These are phyloP conservation scores for Trichoderma harzianum DNA, from an alignment of 2,329 filamentous ascomycete species.

Conservation along the genomic window DNA sequence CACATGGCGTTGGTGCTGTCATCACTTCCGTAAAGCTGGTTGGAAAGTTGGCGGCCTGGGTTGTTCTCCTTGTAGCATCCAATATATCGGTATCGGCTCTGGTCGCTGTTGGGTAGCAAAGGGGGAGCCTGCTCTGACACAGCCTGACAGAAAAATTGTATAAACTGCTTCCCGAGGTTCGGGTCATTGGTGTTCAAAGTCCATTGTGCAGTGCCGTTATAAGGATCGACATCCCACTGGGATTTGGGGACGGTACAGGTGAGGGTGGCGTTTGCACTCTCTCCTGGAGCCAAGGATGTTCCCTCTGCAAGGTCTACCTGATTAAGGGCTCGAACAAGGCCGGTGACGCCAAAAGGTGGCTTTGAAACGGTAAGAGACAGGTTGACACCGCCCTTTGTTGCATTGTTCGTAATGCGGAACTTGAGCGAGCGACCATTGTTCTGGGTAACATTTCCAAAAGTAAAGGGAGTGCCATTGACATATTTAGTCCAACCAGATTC, in stretches of 20 bases:
- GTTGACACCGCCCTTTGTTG: conserved; percentile 41
- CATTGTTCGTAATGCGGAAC: conserved; percentile 53
- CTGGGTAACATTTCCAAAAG: conserved; percentile 54
- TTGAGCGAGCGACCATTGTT: conserved; percentile 46
- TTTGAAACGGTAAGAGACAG: conserved; percentile 59
- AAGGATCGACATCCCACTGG: conserved; percentile 54
- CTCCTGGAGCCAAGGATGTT: conserved; percentile 45
- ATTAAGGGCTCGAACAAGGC: conserved; percentile 53
- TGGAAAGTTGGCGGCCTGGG: conserved; percentile 48
- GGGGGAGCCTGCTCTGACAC: conserved; percentile 52
- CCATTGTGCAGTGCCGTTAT: conserved; percentile 48
- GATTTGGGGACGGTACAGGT: conserved; percentile 55
- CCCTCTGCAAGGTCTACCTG: conserved; percentile 57
- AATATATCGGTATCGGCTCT: conserved; percentile 49
- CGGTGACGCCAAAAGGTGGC: conserved; percentile 54
- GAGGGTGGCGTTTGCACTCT: conserved; percentile 50
- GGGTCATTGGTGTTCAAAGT: conserved; percentile 57
- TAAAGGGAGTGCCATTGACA: conserved; percentile 42
- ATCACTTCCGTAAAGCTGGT: conserved; percentile 38
- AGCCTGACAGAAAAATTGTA: conserved; percentile 51
- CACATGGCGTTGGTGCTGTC: conserved; percentile 44
- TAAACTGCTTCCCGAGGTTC: conserved; percentile 47
- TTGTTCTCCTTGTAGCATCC: conserved; percentile 58
- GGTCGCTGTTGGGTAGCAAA: conserved; percentile 37
- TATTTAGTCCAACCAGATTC: conserved; percentile 50